Conservation (phyloP, 2,329 filamentous ascomycete species). For the Colletotrichum nymphaeae region DNA sequence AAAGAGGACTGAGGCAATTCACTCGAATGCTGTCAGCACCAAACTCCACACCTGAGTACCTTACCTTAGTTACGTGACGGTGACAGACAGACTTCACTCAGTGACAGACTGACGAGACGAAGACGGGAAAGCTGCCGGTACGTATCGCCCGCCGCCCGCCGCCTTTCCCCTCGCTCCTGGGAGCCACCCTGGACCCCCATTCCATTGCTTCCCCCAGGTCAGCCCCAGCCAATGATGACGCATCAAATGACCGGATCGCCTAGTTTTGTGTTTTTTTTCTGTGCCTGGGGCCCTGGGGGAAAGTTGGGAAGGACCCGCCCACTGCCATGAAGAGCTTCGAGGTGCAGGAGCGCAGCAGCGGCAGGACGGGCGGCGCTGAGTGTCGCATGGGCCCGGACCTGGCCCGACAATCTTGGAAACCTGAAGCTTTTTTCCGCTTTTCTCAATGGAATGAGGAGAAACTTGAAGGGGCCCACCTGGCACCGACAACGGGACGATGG, state of each 20-base stretch:
- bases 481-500: not conserved
- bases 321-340: slow-evolving; percentile 1
- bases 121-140: not conserved
- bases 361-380: slow-evolving; percentile 11
- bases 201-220: not conserved
- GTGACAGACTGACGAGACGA: not conserved
- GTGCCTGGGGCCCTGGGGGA: slow-evolving; percentile 14
- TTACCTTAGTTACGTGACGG: no score
- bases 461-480: not conserved
- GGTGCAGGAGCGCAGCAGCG: not conserved
- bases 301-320: not conserved
- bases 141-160: not conserved
- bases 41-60: not conserved
- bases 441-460: not conserved
- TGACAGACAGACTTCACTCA: not conserved
- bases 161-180: not conserved
- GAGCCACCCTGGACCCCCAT: not conserved
- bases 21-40: not conserved
- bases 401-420: not conserved
- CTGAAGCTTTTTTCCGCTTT: not conserved
- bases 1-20: no score
- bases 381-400: not conserved
- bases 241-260: slow-evolving; percentile 17
- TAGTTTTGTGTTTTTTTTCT: slow-evolving; percentile 11
- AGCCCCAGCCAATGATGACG: slow-evolving; percentile 16